Conservation (phyloP, 2,329 filamentous ascomycete species). For the Alternaria triticimaculans region DNA sequence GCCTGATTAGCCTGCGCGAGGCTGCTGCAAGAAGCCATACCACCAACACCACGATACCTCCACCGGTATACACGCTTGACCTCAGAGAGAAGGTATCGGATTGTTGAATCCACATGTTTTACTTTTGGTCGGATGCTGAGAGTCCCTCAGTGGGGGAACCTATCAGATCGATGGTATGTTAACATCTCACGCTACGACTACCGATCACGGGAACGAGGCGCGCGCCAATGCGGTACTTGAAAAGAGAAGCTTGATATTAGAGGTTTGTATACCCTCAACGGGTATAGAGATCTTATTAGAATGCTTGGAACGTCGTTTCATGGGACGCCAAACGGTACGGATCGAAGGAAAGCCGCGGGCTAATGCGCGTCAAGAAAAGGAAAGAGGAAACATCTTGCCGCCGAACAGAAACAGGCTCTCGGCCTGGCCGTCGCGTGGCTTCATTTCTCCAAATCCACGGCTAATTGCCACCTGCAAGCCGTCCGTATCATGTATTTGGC, state of each 20-base stretch:
- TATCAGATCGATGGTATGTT: background rate
- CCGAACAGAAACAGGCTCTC: background rate
- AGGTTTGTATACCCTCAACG: background rate
- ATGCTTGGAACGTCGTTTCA: background rate
- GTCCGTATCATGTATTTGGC: conserved; percentile 39
- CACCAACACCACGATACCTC: background rate
- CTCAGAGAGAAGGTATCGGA: background rate
- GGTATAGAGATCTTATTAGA: background rate
- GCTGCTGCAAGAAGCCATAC: background rate
- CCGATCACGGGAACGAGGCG: background rate
- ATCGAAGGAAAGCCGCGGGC: background rate
- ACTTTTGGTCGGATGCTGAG: background rate
- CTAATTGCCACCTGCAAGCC: conserved; percentile 32
- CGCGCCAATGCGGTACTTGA: background rate
- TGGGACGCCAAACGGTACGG: background rate
- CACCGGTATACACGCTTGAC: background rate
- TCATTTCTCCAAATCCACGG: conserved; percentile 59
- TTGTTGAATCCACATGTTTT: background rate
- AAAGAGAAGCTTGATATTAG: background rate
- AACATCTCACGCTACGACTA: background rate
- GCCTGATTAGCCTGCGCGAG: background rate
- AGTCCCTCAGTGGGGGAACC: background rate
- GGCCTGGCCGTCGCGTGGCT: conserved; percentile 30
- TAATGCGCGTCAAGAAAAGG: background rate
- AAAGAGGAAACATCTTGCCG: background rate